phyloP scores from a whole-genome alignment of 2,329 filamentous ascomycete genomes.

The Diplodia seriata region DNA sequence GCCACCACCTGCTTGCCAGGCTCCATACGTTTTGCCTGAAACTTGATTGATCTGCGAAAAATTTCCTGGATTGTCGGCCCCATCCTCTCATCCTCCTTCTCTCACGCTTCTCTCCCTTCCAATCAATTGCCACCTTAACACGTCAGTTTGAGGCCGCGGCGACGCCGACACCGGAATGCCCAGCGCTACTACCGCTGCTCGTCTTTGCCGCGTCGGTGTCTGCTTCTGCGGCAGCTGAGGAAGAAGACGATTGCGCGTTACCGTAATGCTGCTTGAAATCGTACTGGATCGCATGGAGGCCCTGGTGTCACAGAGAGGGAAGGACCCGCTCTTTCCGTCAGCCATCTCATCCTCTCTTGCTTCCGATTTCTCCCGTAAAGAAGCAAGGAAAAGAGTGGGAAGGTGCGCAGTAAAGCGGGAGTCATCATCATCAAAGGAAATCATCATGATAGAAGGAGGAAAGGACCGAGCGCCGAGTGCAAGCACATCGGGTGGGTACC shows the following conservation, averaged over 20 bases:
- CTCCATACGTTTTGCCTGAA: slow-evolving; percentile 6
- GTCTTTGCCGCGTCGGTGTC: background rate
- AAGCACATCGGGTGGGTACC: background rate
- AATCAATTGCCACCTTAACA: background rate
- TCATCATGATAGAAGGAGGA: background rate
- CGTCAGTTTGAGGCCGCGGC: slow-evolving; percentile 1
- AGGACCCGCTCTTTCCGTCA: slow-evolving; percentile 14
- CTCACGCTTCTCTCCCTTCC: background rate
- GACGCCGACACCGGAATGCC: background rate
- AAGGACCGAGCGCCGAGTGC: background rate
- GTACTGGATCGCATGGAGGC: slow-evolving; percentile 42
- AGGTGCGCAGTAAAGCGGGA: background rate
- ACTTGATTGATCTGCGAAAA: slow-evolving; percentile 12
- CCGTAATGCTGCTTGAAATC: slow-evolving; percentile 47
- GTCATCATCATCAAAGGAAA: background rate
- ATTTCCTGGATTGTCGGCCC: background rate
- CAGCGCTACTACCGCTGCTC: background rate
- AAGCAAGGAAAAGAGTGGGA: background rate
- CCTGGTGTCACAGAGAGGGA: slow-evolving; percentile 26
- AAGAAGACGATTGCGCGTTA: background rate
- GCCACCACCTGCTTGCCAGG: background rate
- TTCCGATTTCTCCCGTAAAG: slow-evolving; percentile 7
- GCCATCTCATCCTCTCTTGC: background rate
- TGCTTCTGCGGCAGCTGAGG: background rate
- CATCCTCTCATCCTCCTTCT: background rate